Base-by-base conservation (phyloP, 2,329 filamentous ascomycete species). In the Teratosphaeria gauchensis region DNA sequence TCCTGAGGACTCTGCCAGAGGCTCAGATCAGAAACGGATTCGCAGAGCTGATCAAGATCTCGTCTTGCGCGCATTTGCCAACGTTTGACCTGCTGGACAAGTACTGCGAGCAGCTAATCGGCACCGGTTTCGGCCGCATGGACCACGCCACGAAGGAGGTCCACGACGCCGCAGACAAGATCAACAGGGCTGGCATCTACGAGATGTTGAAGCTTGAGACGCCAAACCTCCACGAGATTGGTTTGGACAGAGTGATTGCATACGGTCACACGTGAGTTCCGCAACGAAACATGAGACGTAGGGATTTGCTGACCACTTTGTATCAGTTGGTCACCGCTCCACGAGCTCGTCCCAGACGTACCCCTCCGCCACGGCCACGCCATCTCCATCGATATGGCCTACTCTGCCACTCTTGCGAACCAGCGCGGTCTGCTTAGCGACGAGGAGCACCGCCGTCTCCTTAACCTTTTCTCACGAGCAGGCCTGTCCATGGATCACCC, bases 341-440 rank as follows among this genome's bases (percentile, higher is more conserved):
- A 89, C 68, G 86, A 89, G 72, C 80, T 90, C 9, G 78, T 86
- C 0, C 86, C 86, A 0, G 80, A 85, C 55, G 83, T 84, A 0
- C 86, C 86, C 0, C 80, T 89, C 51, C 83, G 86, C 51, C 87
- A 89, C 69, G 86, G 86, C 3, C 86, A 89, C 68, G 86, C 86
- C 63, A 89, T 89, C 64, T 86, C 84, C 2, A 87, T 89, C 61
- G 86, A 89, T 69, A 89, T 89, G 86, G 86, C 86, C 0, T 89
- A 86, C 73, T 87, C 85, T 0, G 85, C 86, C 0, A 89, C 86
- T 0, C 77, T 89, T 3, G 84, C 86, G 19, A 81, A 85, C 68
- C 72, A 77, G 60, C 81, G 84, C n/a, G 83, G 84, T 3, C 75
- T 87, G 0, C 77, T 89, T 9, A 79, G 77, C 24, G 75, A 83